phyloP scores from a whole-genome alignment of 129 eudicot species.

The Oenanthe sinensis region DNA sequence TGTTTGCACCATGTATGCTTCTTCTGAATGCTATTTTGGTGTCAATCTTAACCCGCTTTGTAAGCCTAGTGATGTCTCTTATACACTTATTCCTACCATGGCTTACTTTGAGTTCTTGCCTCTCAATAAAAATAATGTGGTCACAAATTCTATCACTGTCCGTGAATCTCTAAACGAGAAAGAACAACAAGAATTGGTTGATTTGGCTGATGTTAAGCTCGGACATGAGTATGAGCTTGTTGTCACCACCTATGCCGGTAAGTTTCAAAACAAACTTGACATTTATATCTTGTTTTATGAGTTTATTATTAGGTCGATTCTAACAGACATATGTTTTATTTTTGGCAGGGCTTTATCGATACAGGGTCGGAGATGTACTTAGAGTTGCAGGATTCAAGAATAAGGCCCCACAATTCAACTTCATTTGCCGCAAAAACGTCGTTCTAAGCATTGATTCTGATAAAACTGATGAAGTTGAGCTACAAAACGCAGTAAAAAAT shows the following conservation, averaged over 20 bases:
- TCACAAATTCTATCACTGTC: constrained; percentile 22
- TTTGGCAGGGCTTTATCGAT: constrained; percentile 58
- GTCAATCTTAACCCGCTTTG: constrained; percentile 65
- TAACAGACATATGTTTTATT: neutral
- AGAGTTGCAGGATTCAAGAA: constrained; percentile 72
- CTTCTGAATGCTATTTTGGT: constrained; percentile 71
- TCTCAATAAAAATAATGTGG: constrained; percentile 39
- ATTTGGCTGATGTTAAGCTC: constrained; percentile 57
- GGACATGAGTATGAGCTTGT: constrained; percentile 81
- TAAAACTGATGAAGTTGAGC: constrained; percentile 66
- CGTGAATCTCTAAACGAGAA: constrained; percentile 48
- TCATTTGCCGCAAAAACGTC: constrained; percentile 66
- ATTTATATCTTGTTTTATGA: neutral
- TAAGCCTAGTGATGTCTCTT: constrained; percentile 65
- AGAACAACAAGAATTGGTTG: constrained; percentile 52
- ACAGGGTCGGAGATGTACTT: constrained; percentile 69
- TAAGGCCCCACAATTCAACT: constrained; percentile 67
- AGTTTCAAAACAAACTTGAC: neutral
- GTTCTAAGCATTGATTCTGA: constrained; percentile 69
- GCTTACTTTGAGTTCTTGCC: constrained; percentile 71
- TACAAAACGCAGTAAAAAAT: constrained; percentile 55
- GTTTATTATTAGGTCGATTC: neutral
- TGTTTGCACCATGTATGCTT: constrained; percentile 73
- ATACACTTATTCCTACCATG: constrained; percentile 71
- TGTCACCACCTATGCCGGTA: constrained; percentile 77